Base-by-base conservation (phyloP, 1,284 basidiomycete species). In the Phenoliferia sp. region DNA sequence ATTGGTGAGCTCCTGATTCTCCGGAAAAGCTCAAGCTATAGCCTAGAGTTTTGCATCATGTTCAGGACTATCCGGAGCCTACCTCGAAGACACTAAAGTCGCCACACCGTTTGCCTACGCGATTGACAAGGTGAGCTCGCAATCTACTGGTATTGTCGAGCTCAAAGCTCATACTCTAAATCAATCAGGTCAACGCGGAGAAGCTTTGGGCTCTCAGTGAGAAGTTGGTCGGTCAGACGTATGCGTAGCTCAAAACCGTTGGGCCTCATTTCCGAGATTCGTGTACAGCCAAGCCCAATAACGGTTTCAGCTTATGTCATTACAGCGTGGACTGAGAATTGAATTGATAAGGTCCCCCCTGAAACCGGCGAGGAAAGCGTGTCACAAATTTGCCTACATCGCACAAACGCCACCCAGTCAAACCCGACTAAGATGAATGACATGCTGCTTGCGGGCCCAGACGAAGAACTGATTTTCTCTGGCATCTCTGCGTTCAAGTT, bases 151-250 rank as follows among this genome's bases (percentile, higher is more conserved):
- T 1, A 4, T 26, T 56, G 2, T 16, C 22, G 1, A 7, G 32
- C 5, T 3, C 54, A 17, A 3, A 44, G 26, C 35, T 29, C 17
- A 36, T 32, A 34, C 22, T 17, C 17, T 17, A 44, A 39, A 12
- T 55, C 26, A 22, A 22, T 6, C 57, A 61, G 64, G 59, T 34
- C 16, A 62, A 65, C 33, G 64, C 64, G 10, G 29, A 31, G 19
- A 60, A 65, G 50, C 35, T 62, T 26, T 65, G 64, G 59, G 48
- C 48, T 1, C 32, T 52, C 32, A 65, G 59, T 36, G 59, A 65
- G 44, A 55, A 65, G 33, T 22, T 61, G 35, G 28, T 61, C 26
- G 58, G 64, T 10, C 52, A 61, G 31, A 44, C 33, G 22, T 62
- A 61, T 26, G n/a, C 22, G 22, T 31, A 15, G 48, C n/a, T 52